Conservation (phyloP, 2,329 filamentous ascomycete species). For the Dothistroma pini region DNA sequence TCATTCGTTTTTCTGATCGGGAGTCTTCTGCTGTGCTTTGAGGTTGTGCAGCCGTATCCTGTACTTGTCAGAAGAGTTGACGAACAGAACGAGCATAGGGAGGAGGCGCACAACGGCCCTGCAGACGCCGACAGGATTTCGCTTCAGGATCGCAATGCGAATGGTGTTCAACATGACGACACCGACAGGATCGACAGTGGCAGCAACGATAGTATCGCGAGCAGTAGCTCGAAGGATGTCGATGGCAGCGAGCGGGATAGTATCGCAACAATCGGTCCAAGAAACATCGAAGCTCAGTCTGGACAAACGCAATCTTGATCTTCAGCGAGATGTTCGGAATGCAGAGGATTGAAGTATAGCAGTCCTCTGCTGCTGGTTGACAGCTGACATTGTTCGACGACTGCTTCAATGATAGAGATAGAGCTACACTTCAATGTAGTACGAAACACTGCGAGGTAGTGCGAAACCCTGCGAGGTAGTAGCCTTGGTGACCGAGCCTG, state of each 20-base stretch:
- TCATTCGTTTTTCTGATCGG: conserved; percentile 31
- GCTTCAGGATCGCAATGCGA: neutral
- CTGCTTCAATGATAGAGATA: neutral
- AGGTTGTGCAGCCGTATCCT: conserved; percentile 15
- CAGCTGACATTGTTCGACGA: neutral
- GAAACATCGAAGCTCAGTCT: neutral
- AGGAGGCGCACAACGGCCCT: neutral
- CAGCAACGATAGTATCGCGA: neutral
- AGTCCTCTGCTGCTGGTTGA: neutral
- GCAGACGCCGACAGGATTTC: neutral
- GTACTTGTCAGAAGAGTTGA: neutral
- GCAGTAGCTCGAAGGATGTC: neutral
- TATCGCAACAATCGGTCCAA: neutral
- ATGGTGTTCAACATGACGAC: neutral
- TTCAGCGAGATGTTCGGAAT: neutral
- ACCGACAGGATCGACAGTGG: neutral
- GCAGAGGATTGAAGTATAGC: neutral
- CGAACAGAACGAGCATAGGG: neutral
- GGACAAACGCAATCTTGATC: neutral
- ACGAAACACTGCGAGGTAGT: neutral
- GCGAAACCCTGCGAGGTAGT: neutral
- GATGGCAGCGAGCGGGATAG: neutral
- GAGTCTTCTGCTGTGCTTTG: conserved; percentile 29
- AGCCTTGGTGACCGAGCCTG: too few relatives aligned
- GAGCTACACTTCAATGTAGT: neutral